These are phyloP conservation scores for Pseudocohnilembus persalinus DNA, from an alignment of 169 alveolate genomes.

Conservation along the genomic window DNA sequence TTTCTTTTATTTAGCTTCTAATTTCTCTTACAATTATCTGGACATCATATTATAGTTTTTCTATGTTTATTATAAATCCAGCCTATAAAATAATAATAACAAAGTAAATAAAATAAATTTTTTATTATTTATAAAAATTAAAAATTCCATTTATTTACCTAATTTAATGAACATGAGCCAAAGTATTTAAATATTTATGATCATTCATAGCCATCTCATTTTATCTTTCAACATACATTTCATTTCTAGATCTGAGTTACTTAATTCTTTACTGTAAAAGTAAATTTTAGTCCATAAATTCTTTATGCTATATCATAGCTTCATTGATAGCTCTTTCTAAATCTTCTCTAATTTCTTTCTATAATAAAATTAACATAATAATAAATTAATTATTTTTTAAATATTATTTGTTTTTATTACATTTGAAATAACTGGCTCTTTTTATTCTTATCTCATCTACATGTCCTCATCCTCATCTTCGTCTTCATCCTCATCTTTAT, in stretches of 20 bases:
- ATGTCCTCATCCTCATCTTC: conserved; percentile 32
- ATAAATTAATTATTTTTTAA: conserved; percentile 28
- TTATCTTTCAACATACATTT: conserved; percentile 50
- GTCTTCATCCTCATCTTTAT: conserved; percentile 46
- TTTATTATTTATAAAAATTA: too few relatives aligned
- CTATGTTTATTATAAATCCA: conserved; percentile 65
- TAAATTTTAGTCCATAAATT: conserved; percentile 51
- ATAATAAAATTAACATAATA: conserved; percentile 25
- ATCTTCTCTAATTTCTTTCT: conserved; percentile 71
- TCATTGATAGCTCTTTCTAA: conserved; percentile 69
- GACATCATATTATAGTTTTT: conserved; percentile 77
- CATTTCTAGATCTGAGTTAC: conserved; percentile 53
- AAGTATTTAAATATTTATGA: conserved; percentile 74
- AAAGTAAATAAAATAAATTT: too few relatives aligned
- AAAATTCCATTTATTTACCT: not conserved
- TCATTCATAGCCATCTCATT: conserved; percentile 71
- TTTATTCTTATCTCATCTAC: conserved; percentile 22
- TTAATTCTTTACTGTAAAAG: conserved; percentile 62
- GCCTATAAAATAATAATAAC: conserved; percentile 17
- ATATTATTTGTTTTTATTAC: conserved; percentile 21
- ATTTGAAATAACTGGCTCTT: conserved; percentile 27
- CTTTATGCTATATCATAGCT: conserved; percentile 59
- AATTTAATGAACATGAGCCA: conserved; percentile 79
- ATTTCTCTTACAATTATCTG: conserved; percentile 61
- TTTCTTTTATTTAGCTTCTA: conserved; percentile 71